Evolutionary conservation across 2,329 filamentous ascomycete genomes (phyloP).

Genomic region (Neophaeococcomyces aloes): DNA sequence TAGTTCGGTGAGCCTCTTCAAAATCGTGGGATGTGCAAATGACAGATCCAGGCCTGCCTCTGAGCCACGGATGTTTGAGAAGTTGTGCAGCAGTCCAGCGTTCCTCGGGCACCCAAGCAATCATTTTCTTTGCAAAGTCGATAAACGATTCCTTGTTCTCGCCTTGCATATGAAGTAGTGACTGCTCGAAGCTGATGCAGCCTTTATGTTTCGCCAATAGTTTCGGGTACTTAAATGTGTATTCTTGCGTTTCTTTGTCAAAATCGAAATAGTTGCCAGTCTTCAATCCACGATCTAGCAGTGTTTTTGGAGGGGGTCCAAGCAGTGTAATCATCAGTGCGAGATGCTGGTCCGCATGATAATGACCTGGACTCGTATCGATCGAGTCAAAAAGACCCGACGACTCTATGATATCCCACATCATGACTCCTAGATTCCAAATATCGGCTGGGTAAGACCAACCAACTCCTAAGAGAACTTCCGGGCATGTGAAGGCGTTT

Average conservation of each 20-base stretch:
- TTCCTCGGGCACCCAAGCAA: constrained; percentile 28
- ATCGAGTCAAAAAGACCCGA: constrained; percentile 30
- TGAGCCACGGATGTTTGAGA: constrained; percentile 26
- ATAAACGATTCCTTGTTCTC: constrained; percentile 26
- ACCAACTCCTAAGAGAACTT: constrained; percentile 31
- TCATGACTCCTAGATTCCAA: constrained; percentile 32
- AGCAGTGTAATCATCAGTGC: constrained; percentile 36
- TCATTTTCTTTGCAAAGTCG: constrained; percentile 27
- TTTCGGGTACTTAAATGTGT: constrained; percentile 13
- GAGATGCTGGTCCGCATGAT: constrained; percentile 30
- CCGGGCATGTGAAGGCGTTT: constrained; percentile 32
- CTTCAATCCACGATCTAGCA: constrained; percentile 27
- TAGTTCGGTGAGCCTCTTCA: background rate
- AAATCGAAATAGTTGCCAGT: constrained; percentile 23
- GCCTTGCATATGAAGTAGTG: constrained; percentile 21
- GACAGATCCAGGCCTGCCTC: constrained; percentile 1
- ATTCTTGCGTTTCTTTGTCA: constrained; percentile 16
- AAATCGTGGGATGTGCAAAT: constrained; percentile 6
- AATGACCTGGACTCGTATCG: constrained; percentile 26
- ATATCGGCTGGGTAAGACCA: constrained; percentile 33
- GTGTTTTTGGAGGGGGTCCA: constrained; percentile 29
- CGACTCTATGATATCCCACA: constrained; percentile 31
- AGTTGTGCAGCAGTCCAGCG: constrained; percentile 29
- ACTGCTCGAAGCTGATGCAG: constrained; percentile 17
- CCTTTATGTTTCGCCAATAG: constrained; percentile 11